Percentiles rank a stretch among this genome's conserved stretches.
Conservation (phyloP, 108 stramenopile genomes). For the Epipyxis sp. region DNA sequence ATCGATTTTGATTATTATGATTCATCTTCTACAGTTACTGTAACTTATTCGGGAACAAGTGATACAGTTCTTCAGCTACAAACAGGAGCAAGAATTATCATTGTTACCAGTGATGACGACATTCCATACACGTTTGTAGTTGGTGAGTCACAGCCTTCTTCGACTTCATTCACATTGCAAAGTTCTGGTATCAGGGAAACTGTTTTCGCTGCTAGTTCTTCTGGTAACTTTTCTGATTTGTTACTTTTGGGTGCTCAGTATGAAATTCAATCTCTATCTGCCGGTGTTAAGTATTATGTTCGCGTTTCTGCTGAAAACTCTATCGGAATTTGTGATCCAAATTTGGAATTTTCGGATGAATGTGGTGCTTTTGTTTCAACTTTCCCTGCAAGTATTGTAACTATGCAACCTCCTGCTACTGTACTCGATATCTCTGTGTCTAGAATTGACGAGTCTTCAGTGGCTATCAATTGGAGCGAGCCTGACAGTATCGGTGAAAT, state of each 20-base stretch:
- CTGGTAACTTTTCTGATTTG: background rate
- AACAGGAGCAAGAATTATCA: slow-evolving; percentile 11
- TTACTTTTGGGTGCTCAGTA: slow-evolving; percentile 13
- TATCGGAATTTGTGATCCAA: background rate
- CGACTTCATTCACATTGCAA: background rate
- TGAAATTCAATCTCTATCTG: slow-evolving; percentile 49
- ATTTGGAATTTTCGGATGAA: background rate
- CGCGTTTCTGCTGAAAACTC: slow-evolving; percentile 65
- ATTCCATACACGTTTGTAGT: slow-evolving; percentile 31
- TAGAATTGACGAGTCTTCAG: background rate
- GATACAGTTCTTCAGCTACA: slow-evolving; percentile 1
- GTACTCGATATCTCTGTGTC: background rate
- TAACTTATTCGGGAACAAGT: slow-evolving; percentile 1
- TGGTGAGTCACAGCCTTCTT: background rate
- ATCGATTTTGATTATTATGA: slow-evolving; percentile 24
- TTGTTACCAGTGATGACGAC: slow-evolving; percentile 20
- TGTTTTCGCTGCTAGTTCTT: background rate
- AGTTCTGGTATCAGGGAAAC: background rate
- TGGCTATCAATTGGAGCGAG: background rate
- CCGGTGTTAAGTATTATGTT: slow-evolving; percentile 68
- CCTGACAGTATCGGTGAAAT: background rate
- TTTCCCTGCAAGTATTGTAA: background rate
- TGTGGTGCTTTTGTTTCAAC: slow-evolving; percentile 18
- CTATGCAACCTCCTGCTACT: background rate
- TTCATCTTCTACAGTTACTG: background rate